phyloP scores from a whole-genome alignment of 2,329 filamentous ascomycete species.

The Fonsecaea monophora region DNA sequence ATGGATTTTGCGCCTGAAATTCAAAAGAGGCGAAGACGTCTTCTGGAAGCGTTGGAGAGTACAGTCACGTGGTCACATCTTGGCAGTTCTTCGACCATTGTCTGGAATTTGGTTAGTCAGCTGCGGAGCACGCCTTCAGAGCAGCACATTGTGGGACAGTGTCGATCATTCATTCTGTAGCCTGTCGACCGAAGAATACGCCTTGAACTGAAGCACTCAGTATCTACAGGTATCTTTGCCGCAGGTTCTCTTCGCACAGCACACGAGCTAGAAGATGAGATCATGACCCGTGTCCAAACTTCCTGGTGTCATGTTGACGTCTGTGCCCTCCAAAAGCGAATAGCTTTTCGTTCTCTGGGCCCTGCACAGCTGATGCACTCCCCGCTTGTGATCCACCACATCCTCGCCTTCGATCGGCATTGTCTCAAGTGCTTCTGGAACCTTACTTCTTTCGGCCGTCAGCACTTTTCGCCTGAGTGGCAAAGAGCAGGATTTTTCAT shows the following conservation, averaged over 20 bases:
- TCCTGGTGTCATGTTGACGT: not conserved
- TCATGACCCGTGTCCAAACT: not conserved
- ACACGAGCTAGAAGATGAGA: not conserved
- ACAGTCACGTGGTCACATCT: not conserved
- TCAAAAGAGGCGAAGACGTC: not conserved
- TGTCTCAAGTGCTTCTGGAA: conserved; percentile 1
- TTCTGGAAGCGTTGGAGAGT: not conserved
- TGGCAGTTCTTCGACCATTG: not conserved
- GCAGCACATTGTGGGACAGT: not conserved
- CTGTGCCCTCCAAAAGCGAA: not conserved
- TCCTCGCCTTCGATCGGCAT: conserved; percentile 1
- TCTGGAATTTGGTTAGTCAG: not conserved
- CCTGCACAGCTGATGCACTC: conserved; percentile 7
- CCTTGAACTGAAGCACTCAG: not conserved
- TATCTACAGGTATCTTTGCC: not conserved
- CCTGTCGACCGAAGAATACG: not conserved
- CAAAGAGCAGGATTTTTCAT: conserved; percentile 1
- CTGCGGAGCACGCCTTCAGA: not conserved
- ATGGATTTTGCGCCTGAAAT: not conserved
- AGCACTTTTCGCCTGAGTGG: not conserved
- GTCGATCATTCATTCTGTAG: not conserved
- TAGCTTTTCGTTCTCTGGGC: not conserved
- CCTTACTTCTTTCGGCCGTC: not conserved
- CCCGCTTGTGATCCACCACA: not conserved
- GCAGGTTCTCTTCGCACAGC: not conserved